Evolutionary conservation across 257 asterid genomes (phyloP).

Genomic region (Solanum chiquidenum): DNA sequence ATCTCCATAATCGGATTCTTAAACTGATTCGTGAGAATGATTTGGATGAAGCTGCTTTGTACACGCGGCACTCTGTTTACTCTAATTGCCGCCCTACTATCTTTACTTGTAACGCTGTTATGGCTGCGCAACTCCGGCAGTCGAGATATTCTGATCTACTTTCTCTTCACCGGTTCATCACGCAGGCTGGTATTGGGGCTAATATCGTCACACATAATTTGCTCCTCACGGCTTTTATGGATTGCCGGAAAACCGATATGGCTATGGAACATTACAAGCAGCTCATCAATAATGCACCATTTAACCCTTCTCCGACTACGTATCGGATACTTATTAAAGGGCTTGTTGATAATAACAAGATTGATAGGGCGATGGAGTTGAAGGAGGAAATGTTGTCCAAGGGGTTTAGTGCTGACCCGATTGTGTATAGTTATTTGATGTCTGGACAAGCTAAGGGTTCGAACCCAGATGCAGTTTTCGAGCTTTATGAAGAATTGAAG

Average conservation of each 20-base stretch:
- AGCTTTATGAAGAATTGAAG: slow-evolving; percentile 71
- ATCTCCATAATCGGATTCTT: slow-evolving; percentile 64
- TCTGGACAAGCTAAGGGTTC: slow-evolving; percentile 48
- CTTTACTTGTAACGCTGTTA: slow-evolving; percentile 70
- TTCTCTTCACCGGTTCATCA: slow-evolving; percentile 77
- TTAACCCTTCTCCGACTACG: slow-evolving; percentile 67
- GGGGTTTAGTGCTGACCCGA: slow-evolving; percentile 54
- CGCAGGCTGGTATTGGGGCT: slow-evolving; percentile 77
- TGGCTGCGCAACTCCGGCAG: slow-evolving; percentile 87
- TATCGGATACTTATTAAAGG: slow-evolving; percentile 66
- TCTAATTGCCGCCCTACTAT: slow-evolving; percentile 90
- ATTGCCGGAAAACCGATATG: slow-evolving; percentile 66
- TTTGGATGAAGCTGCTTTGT: slow-evolving; percentile 83
- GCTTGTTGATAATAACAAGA: slow-evolving; percentile 48
- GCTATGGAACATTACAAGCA: slow-evolving; percentile 84
- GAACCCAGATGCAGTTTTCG: slow-evolving; percentile 51
- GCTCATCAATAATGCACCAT: slow-evolving; percentile 57
- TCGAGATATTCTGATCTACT: slow-evolving; percentile 64
- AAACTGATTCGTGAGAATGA: slow-evolving; percentile 84
- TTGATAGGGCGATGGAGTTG: slow-evolving; percentile 56
- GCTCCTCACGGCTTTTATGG: slow-evolving; percentile 62
- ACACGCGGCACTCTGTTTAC: slow-evolving; percentile 87
- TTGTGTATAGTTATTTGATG: slow-evolving; percentile 67
- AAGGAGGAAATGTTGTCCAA: slow-evolving; percentile 59
- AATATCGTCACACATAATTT: slow-evolving; percentile 67